A percentile compares a stretch with the other conserved stretches of the same genome.
Evolutionary conservation across 2,329 filamentous ascomycete species (phyloP).

Genomic region (Xylariaceae sp.): DNA sequence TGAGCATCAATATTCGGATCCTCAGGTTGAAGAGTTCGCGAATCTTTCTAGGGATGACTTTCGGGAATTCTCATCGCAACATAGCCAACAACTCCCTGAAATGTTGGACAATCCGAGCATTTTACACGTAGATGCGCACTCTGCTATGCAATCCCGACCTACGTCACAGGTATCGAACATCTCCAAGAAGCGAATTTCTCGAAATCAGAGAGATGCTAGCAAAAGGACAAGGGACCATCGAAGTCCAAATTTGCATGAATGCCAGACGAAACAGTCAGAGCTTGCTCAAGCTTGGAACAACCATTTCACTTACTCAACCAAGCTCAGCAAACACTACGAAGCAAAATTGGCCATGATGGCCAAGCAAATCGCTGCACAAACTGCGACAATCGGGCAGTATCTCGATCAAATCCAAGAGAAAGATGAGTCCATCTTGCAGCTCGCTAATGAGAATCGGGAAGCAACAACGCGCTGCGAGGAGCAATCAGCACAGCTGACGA

Average conservation of each 20-base stretch:
- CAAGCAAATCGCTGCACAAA: constrained; percentile 16
- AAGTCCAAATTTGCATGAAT: constrained; percentile 17
- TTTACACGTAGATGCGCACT: not conserved
- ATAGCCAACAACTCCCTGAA: too few relatives aligned
- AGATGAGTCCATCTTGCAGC: constrained; percentile 19
- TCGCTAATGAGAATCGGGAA: constrained; percentile 29
- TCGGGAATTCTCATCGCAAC: too few relatives aligned
- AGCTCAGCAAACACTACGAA: constrained; percentile 18
- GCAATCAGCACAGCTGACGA: constrained; percentile 24
- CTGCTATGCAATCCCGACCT: not conserved
- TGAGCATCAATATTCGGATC: not conserved
- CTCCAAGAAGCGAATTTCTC: constrained; percentile 19
- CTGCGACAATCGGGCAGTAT: constrained; percentile 12
- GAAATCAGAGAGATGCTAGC: not conserved
- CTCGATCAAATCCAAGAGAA: constrained; percentile 8
- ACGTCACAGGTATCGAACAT: constrained; percentile 26
- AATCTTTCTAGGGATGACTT: not conserved
- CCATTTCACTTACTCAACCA: constrained; percentile 17
- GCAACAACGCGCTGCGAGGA: constrained; percentile 26
- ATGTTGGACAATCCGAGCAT: too few relatives aligned
- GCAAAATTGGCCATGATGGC: constrained; percentile 16
- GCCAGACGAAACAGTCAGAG: constrained; percentile 7
- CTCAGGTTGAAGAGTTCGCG: not conserved
- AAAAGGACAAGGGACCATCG: not conserved
- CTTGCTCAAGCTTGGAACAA: constrained; percentile 23